Evolutionary conservation across 2,329 filamentous ascomycete species (phyloP).

Genomic region (Penicillium sp.): DNA sequence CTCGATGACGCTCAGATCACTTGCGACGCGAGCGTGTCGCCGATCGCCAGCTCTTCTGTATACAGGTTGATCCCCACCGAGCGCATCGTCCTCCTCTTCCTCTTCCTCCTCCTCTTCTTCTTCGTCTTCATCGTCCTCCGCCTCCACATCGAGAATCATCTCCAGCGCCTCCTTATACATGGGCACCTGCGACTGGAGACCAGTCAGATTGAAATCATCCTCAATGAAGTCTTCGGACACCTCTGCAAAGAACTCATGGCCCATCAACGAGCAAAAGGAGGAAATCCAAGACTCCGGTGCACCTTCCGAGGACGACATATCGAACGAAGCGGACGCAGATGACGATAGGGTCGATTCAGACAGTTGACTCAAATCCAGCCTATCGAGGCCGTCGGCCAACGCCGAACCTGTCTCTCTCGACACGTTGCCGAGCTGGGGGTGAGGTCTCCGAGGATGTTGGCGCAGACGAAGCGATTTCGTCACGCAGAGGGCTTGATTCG

Average conservation of each 20-base stretch:
- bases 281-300: slow-evolving; percentile 92
- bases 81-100: slow-evolving; percentile 66
- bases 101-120: slow-evolving; percentile 67
- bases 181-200: slow-evolving; percentile 87
- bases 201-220: slow-evolving; percentile 98
- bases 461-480: slow-evolving; percentile 23
- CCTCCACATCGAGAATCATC: slow-evolving; percentile 98
- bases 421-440: slow-evolving; percentile 42
- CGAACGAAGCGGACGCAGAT: slow-evolving; percentile 40
- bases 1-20: slow-evolving; percentile 92
- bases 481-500: slow-evolving; percentile 11
- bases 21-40: slow-evolving; percentile 81
- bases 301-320: slow-evolving; percentile 47
- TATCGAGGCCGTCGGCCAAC: slow-evolving; percentile 50
- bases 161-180: slow-evolving; percentile 99
- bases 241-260: slow-evolving; percentile 98
- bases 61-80: slow-evolving; percentile 55
- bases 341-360: slow-evolving; percentile 45
- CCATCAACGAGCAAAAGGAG: slow-evolving; percentile 90
- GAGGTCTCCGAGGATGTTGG: slow-evolving; percentile 14
- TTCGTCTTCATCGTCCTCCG: slow-evolving; percentile 75
- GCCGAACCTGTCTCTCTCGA: slow-evolving; percentile 47
- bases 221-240: slow-evolving; percentile 99
- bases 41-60: slow-evolving; percentile 61
- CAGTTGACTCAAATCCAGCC: slow-evolving; percentile 49